Percentiles rank a stretch among this genome's conserved stretches.
Evolutionary conservation across 208 protist species (phyloP).

Genomic region (Zelonia costaricensis): DNA sequence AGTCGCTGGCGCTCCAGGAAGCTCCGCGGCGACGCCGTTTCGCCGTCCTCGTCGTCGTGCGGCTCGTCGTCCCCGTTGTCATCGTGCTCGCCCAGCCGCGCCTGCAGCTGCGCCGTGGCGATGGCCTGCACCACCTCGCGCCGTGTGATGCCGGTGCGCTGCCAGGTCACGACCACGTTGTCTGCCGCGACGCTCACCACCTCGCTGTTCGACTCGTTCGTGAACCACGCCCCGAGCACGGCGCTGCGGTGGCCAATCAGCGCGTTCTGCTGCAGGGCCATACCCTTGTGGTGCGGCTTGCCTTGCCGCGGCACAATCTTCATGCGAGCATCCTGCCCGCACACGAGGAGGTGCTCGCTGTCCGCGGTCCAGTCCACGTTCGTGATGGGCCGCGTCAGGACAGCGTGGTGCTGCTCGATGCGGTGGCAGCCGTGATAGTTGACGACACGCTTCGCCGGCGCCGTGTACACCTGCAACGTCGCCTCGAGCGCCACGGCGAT

Average conservation of each 20-base stretch:
- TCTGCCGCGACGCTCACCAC: conserved; percentile 85
- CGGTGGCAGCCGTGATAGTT: conserved; percentile 87
- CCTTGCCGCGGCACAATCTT: conserved; percentile 86
- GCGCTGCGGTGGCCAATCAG: conserved; percentile 86
- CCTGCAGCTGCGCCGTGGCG: conserved; percentile 65
- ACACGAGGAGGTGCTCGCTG: conserved; percentile 84
- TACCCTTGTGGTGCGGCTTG: conserved; percentile 72
- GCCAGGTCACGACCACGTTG: conserved; percentile 85
- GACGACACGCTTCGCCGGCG: conserved; percentile 82
- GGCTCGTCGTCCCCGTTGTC: conserved; percentile 31
- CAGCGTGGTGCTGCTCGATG: conserved; percentile 83
- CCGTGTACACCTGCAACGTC: conserved; percentile 88
- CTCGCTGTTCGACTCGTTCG: conserved; percentile 33
- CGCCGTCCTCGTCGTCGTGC: conserved; percentile 42
- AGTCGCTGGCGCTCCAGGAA: conserved; percentile 81
- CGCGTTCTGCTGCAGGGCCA: conserved; percentile 75
- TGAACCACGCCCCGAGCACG: conserved; percentile 90
- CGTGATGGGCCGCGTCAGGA: conserved; percentile 78
- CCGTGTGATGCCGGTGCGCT: conserved; percentile 61
- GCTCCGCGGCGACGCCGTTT: conserved; percentile 53
- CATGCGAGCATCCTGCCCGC: conserved; percentile 87
- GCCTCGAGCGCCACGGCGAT: conserved; percentile 85
- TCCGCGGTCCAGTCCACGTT: conserved; percentile 84
- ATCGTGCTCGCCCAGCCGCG: conserved; percentile 32
- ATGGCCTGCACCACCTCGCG: conserved; percentile 84